Conservation (phyloP, 1,284 basidiomycete genomes). For the Cutaneotrichosporon sp. region DNA sequence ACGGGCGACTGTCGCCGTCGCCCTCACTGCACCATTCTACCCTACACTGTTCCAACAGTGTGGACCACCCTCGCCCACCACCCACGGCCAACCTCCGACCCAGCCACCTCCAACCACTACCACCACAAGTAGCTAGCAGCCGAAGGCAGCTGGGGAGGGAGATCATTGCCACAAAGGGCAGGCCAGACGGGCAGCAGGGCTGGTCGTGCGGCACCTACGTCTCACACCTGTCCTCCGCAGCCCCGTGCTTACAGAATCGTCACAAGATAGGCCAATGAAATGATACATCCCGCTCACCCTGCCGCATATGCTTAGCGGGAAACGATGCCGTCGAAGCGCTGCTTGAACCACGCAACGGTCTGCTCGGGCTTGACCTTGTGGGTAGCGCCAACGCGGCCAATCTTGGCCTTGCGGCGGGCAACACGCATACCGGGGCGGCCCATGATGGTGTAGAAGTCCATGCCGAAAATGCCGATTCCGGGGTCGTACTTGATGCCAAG, state of each 20-base stretch:
- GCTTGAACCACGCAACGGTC: slow-evolving; percentile 97
- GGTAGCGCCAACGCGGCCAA: slow-evolving; percentile 77
- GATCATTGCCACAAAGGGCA: slow-evolving; percentile 10
- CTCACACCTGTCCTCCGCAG: slow-evolving; percentile 12
- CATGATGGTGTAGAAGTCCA: slow-evolving; percentile 99
- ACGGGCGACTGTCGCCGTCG: background rate
- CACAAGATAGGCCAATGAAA: slow-evolving; percentile 15
- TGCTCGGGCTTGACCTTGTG: slow-evolving; percentile 91
- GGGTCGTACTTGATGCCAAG: slow-evolving; percentile 97
- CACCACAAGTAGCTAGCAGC: slow-evolving; percentile 5
- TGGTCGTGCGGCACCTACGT: slow-evolving; percentile 10
- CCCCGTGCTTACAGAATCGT: slow-evolving; percentile 3
- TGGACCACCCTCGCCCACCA: background rate
- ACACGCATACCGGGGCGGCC: slow-evolving; percentile 92
- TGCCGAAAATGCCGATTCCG: slow-evolving; percentile 94
- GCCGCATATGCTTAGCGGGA: slow-evolving; percentile 41
- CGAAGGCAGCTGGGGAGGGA: slow-evolving; percentile 9
- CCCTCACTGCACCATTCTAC: background rate
- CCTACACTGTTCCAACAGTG: background rate
- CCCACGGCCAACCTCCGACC: slow-evolving; percentile 3
- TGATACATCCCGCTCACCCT: slow-evolving; percentile 27
- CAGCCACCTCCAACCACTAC: slow-evolving; percentile 5
- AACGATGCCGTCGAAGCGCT: slow-evolving; percentile 96
- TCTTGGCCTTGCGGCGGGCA: slow-evolving; percentile 86
- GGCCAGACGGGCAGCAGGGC: slow-evolving; percentile 7